Evolutionary conservation across 495 filamentous ascomycete genomes (phyloP).

Genomic region (Mytilinidion resinicola): DNA sequence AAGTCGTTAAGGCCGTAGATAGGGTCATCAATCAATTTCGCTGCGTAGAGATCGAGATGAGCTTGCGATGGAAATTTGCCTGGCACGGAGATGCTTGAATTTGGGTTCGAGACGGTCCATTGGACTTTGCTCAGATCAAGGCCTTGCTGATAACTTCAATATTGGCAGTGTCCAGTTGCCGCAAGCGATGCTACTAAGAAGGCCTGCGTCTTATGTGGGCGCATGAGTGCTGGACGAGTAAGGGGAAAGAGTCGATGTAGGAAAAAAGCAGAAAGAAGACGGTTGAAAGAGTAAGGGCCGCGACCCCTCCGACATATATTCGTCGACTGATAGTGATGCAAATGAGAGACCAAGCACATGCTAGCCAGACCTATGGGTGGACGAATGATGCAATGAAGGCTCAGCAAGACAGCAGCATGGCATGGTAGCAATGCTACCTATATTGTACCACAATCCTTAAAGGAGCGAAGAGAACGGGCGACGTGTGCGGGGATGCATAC

Average conservation of each 20-base stretch:
- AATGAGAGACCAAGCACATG: neutral
- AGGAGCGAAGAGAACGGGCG: too few relatives aligned
- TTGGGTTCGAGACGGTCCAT: constrained; percentile 53
- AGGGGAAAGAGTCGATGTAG: neutral
- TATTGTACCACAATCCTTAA: too few relatives aligned
- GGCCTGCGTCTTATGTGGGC: constrained; percentile 12
- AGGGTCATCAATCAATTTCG: constrained; percentile 34
- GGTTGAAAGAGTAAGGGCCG: neutral
- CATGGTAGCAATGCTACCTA: neutral
- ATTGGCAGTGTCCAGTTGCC: constrained; percentile 4
- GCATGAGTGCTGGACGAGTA: neutral
- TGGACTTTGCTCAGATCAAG: constrained; percentile 46
- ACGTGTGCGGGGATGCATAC: too few relatives aligned
- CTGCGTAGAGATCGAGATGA: constrained; percentile 54
- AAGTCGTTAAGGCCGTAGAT: constrained; percentile 57
- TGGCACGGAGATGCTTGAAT: constrained; percentile 48
- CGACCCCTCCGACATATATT: neutral
- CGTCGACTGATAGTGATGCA: neutral
- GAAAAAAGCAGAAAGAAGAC: neutral
- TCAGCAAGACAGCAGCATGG: neutral
- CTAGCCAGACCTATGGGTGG: too few relatives aligned
- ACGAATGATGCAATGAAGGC: constrained; percentile 1
- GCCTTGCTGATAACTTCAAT: too few relatives aligned
- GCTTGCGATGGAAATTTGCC: constrained; percentile 57
- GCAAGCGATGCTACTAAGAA: constrained; percentile 11